A percentile compares a stretch with the other conserved stretches of the same genome.
These are phyloP conservation scores for Cucumis variabilis DNA, from an alignment of 331 rosid genomes.

Conservation along the genomic window DNA sequence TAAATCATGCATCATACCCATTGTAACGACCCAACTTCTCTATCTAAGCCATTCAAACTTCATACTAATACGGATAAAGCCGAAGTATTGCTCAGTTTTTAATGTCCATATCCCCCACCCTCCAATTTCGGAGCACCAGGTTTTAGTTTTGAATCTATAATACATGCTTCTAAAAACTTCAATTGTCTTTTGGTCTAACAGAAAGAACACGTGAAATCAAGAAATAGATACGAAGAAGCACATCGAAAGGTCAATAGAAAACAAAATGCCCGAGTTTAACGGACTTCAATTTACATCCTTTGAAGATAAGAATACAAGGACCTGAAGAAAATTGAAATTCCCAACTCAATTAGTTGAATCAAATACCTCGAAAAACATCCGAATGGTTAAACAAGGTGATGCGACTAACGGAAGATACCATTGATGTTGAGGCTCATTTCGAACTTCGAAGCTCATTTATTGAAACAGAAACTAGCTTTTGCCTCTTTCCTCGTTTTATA, in stretches of 20 bases:
- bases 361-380: background rate
- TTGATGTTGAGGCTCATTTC: background rate
- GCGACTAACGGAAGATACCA: background rate
- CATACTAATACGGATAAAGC: background rate
- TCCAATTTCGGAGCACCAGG: background rate
- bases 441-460: background rate
- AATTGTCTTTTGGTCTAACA: background rate
- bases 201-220: background rate
- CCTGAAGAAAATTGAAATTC: background rate
- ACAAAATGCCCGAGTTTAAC: background rate
- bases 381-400: background rate
- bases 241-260: background rate
- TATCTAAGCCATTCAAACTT: too few species aligned
- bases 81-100: background rate
- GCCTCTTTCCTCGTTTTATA: background rate
- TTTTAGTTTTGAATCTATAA: conserved; percentile 1
- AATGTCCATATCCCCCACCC: too few species aligned
- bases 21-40: too few species aligned
- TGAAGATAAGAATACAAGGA: background rate
- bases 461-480: background rate
- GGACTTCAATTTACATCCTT: background rate
- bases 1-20: too few species aligned
- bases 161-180: background rate
- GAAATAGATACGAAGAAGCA: background rate
- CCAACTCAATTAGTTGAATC: background rate